Base-by-base conservation (phyloP, 2,329 filamentous ascomycete genomes). In the Fusarium phyllophilum region DNA sequence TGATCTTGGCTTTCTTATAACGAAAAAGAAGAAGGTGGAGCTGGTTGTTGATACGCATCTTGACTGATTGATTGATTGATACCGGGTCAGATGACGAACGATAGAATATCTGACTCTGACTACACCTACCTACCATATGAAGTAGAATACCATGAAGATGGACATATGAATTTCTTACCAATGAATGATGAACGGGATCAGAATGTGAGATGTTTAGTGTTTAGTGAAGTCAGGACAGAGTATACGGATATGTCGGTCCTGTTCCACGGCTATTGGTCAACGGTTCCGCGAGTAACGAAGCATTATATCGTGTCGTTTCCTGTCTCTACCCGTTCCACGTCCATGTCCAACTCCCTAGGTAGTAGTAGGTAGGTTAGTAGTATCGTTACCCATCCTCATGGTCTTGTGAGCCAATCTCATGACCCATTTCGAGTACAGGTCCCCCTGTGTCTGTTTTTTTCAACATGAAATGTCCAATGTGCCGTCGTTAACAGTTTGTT, bases 61-160 rank as follows among this genome's bases (percentile, higher is more conserved):
- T 64, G 57, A 46, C 55, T 61, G 44, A 49, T 33, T 45, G 62
- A 71, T 26, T 46, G 49, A 72, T 76, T 71, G 75, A 75, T 75
- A 77, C 68, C 66, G 69, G 55, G 56, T 66, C 60, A 55, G 62
- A 59, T 67, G 67, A 68, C 67, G 70, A 59, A 54, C 61, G 55
- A 72, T 77, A 74, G 65, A 77, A 46, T 67, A 75, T 69, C 62
- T 74, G 62, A 56, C 65, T 51, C 51, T 33, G 48, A 34, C 48
- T 20, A 34, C 24, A 34, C 31, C 18, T 52, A 52, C 62, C 51
- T 52, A 52, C 62, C 51, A 55, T 55, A 36, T 64, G 49, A 51
- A 68, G 63, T 72, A 70, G 59, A 68, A 69, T 56, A 72, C 49
- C 42, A 62, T 33, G 42, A 66, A 69, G 42, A 71, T 36, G 58